phyloP scores from a whole-genome alignment of 345 rosid species.

The Eucalyptus caleyi region DNA sequence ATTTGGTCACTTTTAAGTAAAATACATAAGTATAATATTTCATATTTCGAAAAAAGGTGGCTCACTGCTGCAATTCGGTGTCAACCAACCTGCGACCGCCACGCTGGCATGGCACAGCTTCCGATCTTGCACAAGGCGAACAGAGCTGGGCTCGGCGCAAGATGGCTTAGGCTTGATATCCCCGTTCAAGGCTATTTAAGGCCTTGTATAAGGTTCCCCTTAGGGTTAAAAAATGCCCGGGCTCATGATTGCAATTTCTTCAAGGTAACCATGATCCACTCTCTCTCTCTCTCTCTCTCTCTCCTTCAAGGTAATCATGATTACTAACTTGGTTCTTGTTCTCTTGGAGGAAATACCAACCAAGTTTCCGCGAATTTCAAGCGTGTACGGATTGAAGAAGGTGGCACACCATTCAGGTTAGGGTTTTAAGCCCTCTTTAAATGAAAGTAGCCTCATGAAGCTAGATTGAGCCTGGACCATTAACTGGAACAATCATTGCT shows the following conservation, averaged over 20 bases:
- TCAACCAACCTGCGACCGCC: too few species aligned
- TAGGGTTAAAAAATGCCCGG: background rate
- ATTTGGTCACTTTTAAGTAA: background rate
- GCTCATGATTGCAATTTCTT: background rate
- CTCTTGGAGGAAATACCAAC: background rate
- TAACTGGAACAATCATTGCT: background rate
- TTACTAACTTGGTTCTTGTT: background rate
- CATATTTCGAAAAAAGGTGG: background rate
- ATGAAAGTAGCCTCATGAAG: background rate
- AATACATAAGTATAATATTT: background rate
- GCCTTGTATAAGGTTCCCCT: background rate
- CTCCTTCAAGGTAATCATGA: too few species aligned
- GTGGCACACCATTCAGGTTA: background rate
- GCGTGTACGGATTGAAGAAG: background rate
- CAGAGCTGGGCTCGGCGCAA: background rate
- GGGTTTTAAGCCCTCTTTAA: background rate
- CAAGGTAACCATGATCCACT: background rate
- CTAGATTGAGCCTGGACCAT: background rate
- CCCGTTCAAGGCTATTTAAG: background rate
- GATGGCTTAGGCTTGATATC: background rate
- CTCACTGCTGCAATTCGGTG: background rate
- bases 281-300: background rate
- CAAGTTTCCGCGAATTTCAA: background rate
- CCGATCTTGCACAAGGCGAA: background rate
- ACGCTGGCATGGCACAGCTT: background rate